Evolutionary conservation across 225 moss, liverwort and hornwort genomes (phyloP), one percentile per base, ranked within the genome.

Genomic region (Polytrichum commune): DNA sequence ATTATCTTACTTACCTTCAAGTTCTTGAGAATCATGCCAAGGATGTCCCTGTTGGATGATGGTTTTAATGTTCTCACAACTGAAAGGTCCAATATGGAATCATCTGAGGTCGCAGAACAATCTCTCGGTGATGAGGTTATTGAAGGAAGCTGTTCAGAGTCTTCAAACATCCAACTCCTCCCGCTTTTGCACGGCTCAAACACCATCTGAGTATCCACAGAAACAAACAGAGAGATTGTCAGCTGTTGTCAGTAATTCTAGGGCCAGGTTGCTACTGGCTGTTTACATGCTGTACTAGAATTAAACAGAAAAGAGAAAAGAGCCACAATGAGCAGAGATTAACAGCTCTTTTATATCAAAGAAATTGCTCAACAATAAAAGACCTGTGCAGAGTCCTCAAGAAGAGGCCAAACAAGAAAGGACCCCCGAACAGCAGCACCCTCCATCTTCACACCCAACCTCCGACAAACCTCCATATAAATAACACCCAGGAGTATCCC

Each of bases 131-230:
- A 27, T 65, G 71, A 71, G 5, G 55, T 65, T 66, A 26, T 29
- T 62, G 71, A 27, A 20, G 22, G 57, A 23, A 26, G 19, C 28
- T n/a, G 13, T 27, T 65, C 64, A 32, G 54, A 70, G 18, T 63
- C 63, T 54, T 63, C 76, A 26, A 71, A 18, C 65, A 77, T 71
- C 77, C 64, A 72, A 57, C 54, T 32, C 56, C 67, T 71, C 18
- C 70, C 70, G 60, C 71, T 63, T 71, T 77, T 72, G 60, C 77
- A 64, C 8, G 77, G 77, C 77, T 77, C 77, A 71, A 72, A 71
- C 28, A 66, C 26, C 56, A 77, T 71, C 77, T 77, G 70, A 58
- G 19, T 18, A 74, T 58, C 24, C 7, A 7, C 58, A 58, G 13
- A 46, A 13, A 46, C 46, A 46, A 46, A 10, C 46, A 46, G 4